A percentile compares a stretch with the other conserved stretches of the same genome.
These are phyloP conservation scores for Mortierella polycephala DNA, from an alignment of 371 early-diverging fungal species.

Conservation along the genomic window DNA sequence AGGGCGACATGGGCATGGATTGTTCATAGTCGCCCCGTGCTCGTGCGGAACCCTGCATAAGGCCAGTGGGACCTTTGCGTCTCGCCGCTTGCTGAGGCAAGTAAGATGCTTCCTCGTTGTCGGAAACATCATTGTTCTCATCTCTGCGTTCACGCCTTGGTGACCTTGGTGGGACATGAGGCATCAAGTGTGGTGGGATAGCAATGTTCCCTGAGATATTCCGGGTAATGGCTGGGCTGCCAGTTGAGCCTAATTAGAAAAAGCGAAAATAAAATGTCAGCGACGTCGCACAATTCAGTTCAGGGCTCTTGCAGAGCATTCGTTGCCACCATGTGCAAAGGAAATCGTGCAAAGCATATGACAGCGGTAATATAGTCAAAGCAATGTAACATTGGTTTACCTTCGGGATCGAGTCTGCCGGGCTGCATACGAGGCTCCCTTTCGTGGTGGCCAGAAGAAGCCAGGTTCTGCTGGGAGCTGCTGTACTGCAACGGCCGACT, in stretches of 20 bases:
- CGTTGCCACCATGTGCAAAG: too few species aligned
- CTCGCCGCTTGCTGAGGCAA: constrained; percentile 17
- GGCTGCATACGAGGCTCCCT: constrained; percentile 16
- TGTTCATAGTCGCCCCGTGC: constrained; percentile 22
- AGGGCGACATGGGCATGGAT: constrained; percentile 14
- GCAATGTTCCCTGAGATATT: constrained; percentile 25
- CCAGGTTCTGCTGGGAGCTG: background rate
- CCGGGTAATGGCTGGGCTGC: constrained; percentile 5
- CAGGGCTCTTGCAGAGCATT: background rate
- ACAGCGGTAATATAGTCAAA: background rate
- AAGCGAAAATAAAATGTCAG: background rate
- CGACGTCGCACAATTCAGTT: background rate
- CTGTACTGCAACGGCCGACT: background rate
- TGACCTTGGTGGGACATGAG: constrained; percentile 27
- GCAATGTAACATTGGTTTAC: background rate
- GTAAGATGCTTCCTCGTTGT: constrained; percentile 31
- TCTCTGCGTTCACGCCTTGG: constrained; percentile 35
- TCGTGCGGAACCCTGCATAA: constrained; percentile 17
- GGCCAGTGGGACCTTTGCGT: constrained; percentile 18
- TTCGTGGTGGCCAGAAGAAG: constrained; percentile 2
- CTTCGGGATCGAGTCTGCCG: constrained; percentile 5
- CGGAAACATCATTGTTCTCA: constrained; percentile 23
- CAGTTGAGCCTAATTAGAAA: background rate
- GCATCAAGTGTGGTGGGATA: constrained; percentile 37
- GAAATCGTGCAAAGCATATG: too few species aligned